Conservation (phyloP, 768 basidiomycete species). For the Suillus cothurnatus region DNA sequence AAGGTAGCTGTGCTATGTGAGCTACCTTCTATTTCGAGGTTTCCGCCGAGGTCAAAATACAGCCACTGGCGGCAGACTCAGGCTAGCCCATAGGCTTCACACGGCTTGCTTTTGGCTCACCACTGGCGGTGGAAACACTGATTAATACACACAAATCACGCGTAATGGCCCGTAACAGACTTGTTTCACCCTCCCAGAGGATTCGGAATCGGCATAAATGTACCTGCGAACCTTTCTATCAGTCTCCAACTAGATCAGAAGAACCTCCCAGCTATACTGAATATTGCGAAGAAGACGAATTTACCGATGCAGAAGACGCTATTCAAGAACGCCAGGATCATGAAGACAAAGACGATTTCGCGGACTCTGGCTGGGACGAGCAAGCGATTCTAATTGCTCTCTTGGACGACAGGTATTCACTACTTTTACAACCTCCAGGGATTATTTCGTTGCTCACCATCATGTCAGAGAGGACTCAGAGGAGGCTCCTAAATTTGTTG, state of each 20-base stretch:
- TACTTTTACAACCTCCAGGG: too few relatives aligned
- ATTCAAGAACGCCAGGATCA: background rate
- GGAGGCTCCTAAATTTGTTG: conserved; percentile 40
- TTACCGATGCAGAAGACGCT: background rate
- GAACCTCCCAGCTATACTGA: background rate
- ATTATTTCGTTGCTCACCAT: background rate
- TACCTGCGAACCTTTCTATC: background rate
- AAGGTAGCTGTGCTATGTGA: too few relatives aligned
- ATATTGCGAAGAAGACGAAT: conserved; percentile 5
- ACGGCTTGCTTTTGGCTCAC: too few relatives aligned
- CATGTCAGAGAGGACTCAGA: conserved; percentile 38
- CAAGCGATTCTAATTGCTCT: conserved; percentile 28
- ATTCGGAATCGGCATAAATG: background rate
- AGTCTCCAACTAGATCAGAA: conserved; percentile 5
- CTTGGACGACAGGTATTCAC: conserved; percentile 22
- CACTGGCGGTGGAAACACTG: too few relatives aligned
- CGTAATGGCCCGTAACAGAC: background rate
- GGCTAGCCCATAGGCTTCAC: too few relatives aligned
- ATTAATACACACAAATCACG: background rate
- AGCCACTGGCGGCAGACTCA: too few relatives aligned
- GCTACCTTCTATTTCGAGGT: too few relatives aligned
- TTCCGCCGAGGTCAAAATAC: too few relatives aligned
- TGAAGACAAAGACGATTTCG: conserved; percentile 10
- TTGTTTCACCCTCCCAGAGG: background rate
- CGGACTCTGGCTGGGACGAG: conserved; percentile 27